Evolutionary conservation across 768 basidiomycete genomes (phyloP).

Genomic region (Lactarius trivialis): DNA sequence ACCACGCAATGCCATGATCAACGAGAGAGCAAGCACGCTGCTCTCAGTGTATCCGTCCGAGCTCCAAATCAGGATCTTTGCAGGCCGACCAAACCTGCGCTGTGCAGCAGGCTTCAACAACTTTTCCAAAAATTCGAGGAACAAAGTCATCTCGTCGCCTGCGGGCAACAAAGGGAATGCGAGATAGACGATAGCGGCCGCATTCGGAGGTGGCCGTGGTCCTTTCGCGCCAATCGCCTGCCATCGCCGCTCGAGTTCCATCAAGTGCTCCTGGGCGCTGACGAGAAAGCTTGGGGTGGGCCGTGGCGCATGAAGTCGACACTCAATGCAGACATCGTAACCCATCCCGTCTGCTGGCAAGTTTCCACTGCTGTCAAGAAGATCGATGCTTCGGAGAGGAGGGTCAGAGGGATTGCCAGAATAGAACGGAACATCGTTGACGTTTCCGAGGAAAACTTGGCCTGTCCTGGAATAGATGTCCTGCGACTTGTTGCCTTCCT

Average conservation of each 20-base stretch:
- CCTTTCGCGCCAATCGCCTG: constrained; percentile 34
- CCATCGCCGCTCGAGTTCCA: constrained; percentile 59
- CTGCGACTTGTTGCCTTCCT: constrained; percentile 30
- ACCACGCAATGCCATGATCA: constrained; percentile 72
- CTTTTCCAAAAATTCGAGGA: constrained; percentile 62
- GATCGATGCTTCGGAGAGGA: constrained; percentile 23
- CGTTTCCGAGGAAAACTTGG: constrained; percentile 77
- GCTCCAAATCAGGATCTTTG: constrained; percentile 75
- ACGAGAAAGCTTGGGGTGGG: constrained; percentile 59
- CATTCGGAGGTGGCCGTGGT: constrained; percentile 61
- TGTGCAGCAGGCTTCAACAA: constrained; percentile 45
- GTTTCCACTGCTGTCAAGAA: constrained; percentile 35
- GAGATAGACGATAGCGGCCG: constrained; percentile 64
- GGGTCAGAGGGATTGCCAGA: constrained; percentile 16
- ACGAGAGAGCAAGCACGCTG: constrained; percentile 75
- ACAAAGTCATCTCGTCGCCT: constrained; percentile 50
- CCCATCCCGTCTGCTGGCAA: constrained; percentile 51
- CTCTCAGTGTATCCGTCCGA: constrained; percentile 93
- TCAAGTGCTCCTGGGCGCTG: constrained; percentile 70
- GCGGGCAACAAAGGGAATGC: constrained; percentile 66
- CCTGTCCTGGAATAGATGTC: constrained; percentile 38
- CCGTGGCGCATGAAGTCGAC: constrained; percentile 74
- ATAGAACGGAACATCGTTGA: constrained; percentile 59
- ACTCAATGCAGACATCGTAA: constrained; percentile 85
- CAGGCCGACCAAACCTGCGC: constrained; percentile 35